Evolutionary conservation across 139 green algal species (phyloP).

Genomic region (Trebouxia sp.): DNA sequence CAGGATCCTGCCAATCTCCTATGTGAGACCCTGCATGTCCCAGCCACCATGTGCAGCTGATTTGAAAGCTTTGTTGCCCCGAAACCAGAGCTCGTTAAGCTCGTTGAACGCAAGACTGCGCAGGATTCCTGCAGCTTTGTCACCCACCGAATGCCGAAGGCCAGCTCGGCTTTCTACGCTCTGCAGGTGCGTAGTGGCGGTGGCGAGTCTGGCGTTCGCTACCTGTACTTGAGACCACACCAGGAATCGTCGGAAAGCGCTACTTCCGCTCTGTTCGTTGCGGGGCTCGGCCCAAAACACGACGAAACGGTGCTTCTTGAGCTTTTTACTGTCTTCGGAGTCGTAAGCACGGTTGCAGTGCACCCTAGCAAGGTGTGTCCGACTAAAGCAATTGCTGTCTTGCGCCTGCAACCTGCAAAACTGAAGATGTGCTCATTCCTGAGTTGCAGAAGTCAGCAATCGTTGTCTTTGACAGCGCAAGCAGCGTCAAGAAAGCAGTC

Average conservation of each 20-base stretch:
- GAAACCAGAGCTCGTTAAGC: too few species aligned
- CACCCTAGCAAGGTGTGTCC: slow-evolving; percentile 53
- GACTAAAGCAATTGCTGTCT: background rate
- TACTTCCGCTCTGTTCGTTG: slow-evolving; percentile 1
- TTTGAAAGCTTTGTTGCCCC: too few species aligned
- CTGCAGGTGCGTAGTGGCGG: background rate
- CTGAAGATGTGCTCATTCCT: background rate
- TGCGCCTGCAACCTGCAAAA: background rate
- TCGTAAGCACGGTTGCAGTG: slow-evolving; percentile 54
- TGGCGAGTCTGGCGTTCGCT: background rate
- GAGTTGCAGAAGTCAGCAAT: slow-evolving; percentile 50
- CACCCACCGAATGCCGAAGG: background rate
- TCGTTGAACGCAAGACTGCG: background rate
- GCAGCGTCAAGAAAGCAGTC: slow-evolving; percentile 27
- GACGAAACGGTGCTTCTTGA: slow-evolving; percentile 39
- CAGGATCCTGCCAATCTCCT: too few species aligned
- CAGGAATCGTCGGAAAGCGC: background rate
- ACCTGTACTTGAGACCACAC: slow-evolving; percentile 2
- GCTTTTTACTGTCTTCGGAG: slow-evolving; percentile 64
- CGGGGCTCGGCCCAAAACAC: background rate
- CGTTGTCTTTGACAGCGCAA: slow-evolving; percentile 49
- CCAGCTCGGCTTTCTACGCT: background rate
- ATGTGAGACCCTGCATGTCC: too few species aligned
- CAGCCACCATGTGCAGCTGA: too few species aligned
- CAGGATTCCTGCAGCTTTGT: background rate